Base-by-base conservation (phyloP, 2,329 filamentous ascomycete species). In the Drechslerella dactyloides region DNA sequence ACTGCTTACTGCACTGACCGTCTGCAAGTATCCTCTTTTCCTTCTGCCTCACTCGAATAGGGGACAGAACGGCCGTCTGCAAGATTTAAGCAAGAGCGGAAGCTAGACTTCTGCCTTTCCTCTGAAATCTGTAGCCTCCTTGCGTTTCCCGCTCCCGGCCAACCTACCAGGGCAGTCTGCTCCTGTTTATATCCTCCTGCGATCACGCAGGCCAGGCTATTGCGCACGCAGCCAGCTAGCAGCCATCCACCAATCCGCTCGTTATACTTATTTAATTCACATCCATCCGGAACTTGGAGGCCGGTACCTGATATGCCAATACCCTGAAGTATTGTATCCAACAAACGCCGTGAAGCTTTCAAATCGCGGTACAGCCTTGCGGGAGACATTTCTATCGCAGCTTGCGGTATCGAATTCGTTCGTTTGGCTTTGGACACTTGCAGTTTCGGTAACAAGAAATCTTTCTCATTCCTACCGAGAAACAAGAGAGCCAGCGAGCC, bases 21-120 rank as follows among this genome's bases (percentile, higher is more conserved):
- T 35, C 65, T 69, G 65, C 65, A 62, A 62, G 66, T 70, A 55
- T 64, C 59, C 46, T 64, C 63, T 55, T 53, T 23, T 35, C 58
- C 48, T 52, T 19, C 48, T 33, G 53, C 55, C 66, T 59, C 58
- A 48, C 54, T 50, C 46, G 50, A 55, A 64, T 23, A 59, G 59
- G 59, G 65, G 58, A 21, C 13, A 55, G n/a, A 33, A 70, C 62
- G 59, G 54, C 42, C 58, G 52, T 54, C 66, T 70, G 66, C 66
- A 70, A 64, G 66, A 70, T 64, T 52, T 60, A 57, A 63, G 44
- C 65, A 64, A 46, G 66, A 70, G 54, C 59, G 65, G 59, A 70
- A 64, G 66, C 59, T 59, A 64, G 46, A 64, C 63, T 64, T 52
- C 59, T 55, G 40, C 42, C 40, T 59, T 59, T 63, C 54, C 63